A percentile compares a stretch with the other conserved stretches of the same genome.
Conservation (phyloP, 768 basidiomycete species). For the Zangia roseola region DNA sequence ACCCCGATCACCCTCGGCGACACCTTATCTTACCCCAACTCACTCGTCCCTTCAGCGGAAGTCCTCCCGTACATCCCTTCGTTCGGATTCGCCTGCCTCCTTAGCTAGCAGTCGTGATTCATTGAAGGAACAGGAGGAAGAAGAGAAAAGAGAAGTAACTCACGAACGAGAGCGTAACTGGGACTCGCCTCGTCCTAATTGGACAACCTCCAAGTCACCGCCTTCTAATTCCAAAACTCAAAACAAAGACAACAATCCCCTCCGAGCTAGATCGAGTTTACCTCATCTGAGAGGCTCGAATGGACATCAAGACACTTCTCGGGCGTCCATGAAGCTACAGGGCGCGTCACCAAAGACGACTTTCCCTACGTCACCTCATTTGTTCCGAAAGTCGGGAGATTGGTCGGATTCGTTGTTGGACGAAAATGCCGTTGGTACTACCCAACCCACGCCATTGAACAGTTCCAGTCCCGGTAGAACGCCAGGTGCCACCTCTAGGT, state of each 20-base stretch:
- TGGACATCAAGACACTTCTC: slow-evolving; percentile 7
- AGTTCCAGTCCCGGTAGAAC: slow-evolving; percentile 13
- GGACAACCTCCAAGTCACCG: slow-evolving; percentile 36
- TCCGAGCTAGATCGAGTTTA: slow-evolving; percentile 23
- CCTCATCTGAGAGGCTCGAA: slow-evolving; percentile 7
- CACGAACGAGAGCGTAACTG: slow-evolving; percentile 67
- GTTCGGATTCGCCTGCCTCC: slow-evolving; percentile 45
- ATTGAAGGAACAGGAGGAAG: slow-evolving; percentile 31
- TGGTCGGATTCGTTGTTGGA: slow-evolving; percentile 1
- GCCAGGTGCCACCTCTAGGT: slow-evolving; percentile 27
- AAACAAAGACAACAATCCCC: slow-evolving; percentile 2
- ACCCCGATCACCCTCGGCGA: slow-evolving; percentile 40
- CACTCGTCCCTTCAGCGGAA: slow-evolving; percentile 32
- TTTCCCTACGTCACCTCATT: neutral
- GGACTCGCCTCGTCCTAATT: slow-evolving; percentile 64
- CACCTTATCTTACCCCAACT: slow-evolving; percentile 35
- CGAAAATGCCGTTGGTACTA: neutral
- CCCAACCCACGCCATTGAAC: neutral
- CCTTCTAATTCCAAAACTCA: slow-evolving; percentile 6
- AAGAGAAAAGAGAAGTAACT: slow-evolving; percentile 33
- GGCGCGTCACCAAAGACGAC: slow-evolving; percentile 1
- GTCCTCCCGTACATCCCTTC: slow-evolving; percentile 33
- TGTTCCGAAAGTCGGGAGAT: slow-evolving; percentile 2
- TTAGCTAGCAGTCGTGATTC: slow-evolving; percentile 35
- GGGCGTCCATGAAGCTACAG: slow-evolving; percentile 1